These are phyloP conservation scores for Sarocladiaceae sp. DNA, from an alignment of 2,329 filamentous ascomycete genomes.

Conservation along the genomic window DNA sequence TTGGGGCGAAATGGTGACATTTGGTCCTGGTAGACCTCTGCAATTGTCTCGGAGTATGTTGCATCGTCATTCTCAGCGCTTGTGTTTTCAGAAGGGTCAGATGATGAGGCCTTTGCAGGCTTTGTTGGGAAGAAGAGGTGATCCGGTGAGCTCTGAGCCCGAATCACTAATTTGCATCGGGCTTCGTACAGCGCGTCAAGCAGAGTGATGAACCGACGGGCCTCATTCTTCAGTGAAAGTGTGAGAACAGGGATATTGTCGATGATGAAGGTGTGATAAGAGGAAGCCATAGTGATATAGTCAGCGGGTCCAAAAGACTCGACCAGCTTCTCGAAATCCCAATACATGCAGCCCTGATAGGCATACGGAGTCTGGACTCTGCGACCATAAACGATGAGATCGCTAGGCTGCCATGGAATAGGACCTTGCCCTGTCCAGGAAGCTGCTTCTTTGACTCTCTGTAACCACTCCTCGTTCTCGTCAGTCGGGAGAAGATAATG, in stretches of 20 bases:
- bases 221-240: conserved; percentile 71
- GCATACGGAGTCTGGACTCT: conserved; percentile 55
- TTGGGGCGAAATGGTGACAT: conserved; percentile 77
- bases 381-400: conserved; percentile 58
- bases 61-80: conserved; percentile 27
- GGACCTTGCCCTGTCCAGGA: conserved; percentile 17
- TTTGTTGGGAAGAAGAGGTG: conserved; percentile 72
- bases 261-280: conserved; percentile 73
- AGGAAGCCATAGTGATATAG: conserved; percentile 77
- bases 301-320: conserved; percentile 71
- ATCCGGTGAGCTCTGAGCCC: conserved; percentile 65
- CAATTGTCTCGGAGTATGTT: conserved; percentile 39
- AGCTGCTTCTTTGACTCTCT: conserved; percentile 18
- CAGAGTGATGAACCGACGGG: conserved; percentile 73
- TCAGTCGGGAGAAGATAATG: conserved; percentile 25
- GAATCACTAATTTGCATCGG: conserved; percentile 70
- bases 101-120: conserved; percentile 16
- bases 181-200: conserved; percentile 79
- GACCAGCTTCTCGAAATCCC: conserved; percentile 67
- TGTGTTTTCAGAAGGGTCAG: background rate
- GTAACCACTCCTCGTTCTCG: conserved; percentile 24
- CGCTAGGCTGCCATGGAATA: conserved; percentile 37
- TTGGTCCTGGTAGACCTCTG: conserved; percentile 74
- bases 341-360: conserved; percentile 53
- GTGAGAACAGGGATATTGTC: conserved; percentile 66